These are phyloP conservation scores for Euphorbia lathyris DNA, from an alignment of 345 rosid species.

Conservation along the genomic window DNA sequence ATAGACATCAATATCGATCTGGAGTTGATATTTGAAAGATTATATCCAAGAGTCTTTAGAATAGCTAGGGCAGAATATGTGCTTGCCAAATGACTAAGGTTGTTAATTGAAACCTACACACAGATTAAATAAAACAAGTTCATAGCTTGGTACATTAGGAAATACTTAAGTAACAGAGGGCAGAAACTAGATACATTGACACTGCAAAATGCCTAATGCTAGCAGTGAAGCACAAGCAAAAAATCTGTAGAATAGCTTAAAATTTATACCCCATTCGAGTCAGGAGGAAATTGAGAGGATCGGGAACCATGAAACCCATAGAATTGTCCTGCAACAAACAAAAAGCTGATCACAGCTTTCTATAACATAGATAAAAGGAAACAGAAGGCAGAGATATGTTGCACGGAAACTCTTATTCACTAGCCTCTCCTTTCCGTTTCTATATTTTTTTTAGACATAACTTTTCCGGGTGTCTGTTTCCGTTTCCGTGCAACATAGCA, in stretches of 20 bases:
- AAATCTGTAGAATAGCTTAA: neutral
- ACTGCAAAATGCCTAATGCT: neutral
- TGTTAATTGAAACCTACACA: conserved; percentile 45
- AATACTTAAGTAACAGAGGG: neutral
- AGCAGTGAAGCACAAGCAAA: neutral
- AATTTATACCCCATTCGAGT: conserved; percentile 48
- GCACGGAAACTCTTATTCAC: too few relatives aligned
- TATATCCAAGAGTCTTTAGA: conserved; percentile 57
- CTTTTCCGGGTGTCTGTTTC: too few relatives aligned
- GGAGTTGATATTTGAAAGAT: conserved; percentile 49
- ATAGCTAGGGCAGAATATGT: conserved; percentile 81
- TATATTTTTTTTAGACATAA: too few relatives aligned
- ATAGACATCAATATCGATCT: conserved; percentile 50
- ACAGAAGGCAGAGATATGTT: neutral
- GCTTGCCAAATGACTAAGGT: conserved; percentile 79
- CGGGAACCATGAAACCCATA: conserved; percentile 80
- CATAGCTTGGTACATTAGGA: neutral
- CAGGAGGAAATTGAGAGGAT: conserved; percentile 61
- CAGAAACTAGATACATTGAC: neutral
- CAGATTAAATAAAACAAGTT: conserved; percentile 17
- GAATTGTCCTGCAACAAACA: conserved; percentile 58
- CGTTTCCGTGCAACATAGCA: too few relatives aligned
- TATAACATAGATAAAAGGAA: neutral
- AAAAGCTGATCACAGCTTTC: conserved; percentile 2
- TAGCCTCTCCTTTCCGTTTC: too few relatives aligned